phyloP scores from a whole-genome alignment of 345 rosid genomes.

The Lepidium sativum region DNA sequence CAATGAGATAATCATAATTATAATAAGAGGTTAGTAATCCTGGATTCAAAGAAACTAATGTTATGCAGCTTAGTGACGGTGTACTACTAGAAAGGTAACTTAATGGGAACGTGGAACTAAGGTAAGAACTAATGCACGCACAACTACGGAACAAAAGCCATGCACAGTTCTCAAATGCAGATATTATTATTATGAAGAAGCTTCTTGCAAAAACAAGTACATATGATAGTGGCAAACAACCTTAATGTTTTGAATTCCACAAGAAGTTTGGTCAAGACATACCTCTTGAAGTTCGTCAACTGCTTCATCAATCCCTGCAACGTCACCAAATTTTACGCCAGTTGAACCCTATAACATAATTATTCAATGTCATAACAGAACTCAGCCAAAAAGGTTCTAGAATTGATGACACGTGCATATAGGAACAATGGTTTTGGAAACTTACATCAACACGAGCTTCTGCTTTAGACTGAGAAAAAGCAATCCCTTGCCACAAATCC shows the following conservation, averaged over 20 bases:
- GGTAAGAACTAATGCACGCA: not conserved
- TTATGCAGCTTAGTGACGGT: not conserved
- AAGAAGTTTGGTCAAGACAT: not conserved
- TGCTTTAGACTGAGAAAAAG: slow-evolving; percentile 91
- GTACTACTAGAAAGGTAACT: not conserved
- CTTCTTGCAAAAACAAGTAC: not conserved
- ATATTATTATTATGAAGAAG: not conserved
- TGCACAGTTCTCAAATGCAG: not conserved
- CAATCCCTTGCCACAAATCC: slow-evolving; percentile 97
- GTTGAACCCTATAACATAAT: slow-evolving; percentile 69
- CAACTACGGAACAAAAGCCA: not conserved
- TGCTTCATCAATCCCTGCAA: slow-evolving; percentile 97
- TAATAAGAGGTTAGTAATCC: slow-evolving; percentile 8
- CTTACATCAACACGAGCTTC: slow-evolving; percentile 98
- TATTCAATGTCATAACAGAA: slow-evolving; percentile 13
- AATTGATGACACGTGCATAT: not conserved
- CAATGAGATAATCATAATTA: not conserved
- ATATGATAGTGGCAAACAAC: not conserved
- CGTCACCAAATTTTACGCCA: slow-evolving; percentile 81
- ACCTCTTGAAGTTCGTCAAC: slow-evolving; percentile 99
- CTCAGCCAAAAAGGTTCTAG: slow-evolving; percentile 1
- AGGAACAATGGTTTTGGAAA: slow-evolving; percentile 6
- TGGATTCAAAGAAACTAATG: not conserved
- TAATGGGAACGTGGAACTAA: not conserved
- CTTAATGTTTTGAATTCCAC: not conserved